Base-by-base conservation (phyloP, 371 early-diverging fungal species). In the Apophysomyces ossiformis region DNA sequence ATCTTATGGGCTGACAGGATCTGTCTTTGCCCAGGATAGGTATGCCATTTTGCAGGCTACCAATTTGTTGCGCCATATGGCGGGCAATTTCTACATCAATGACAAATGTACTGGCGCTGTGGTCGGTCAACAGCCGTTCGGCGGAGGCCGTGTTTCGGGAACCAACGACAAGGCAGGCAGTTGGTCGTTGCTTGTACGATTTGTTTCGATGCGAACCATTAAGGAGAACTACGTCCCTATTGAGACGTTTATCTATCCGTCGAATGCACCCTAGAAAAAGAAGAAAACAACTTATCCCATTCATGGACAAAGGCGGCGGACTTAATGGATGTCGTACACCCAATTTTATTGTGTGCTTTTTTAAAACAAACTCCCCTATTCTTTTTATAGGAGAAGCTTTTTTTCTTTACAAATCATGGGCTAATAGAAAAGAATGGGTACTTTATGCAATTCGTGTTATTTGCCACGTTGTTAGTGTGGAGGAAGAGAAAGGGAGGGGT, bases 31-130 rank as follows among this genome's bases (percentile, higher is more conserved):
- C 35, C 79, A 87, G 69, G 96, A 96, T 69, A 91, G 98, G 65
- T 77, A 83, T 60, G 92, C 94, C 6, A 81, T 94, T 60, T 78
- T 93, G 26, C 69, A 74, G 16, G 95, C 91, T 50, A 82, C 88
- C 69, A 89, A 92, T 73, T 75, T 83, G 64, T 87, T 99, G 65
- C 90, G 96, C 60, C 78, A 97, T 79, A 88, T 93, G 35, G 94
- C 96, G 6, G 99, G 99, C 58, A 99, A 99, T 90, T 97, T 99
- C 68, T 99, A 99, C 81, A 91, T 99, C 75, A 99, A 99, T 77
- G 99, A 99, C 85, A 99, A 99, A 82, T 94, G 90, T 74, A 98
- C 99, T 37, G 99, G 99, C 59, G 98, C 99, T 54, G 95, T 97
- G 43, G 98, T 98, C 38, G 98, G 96, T 63, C 99, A 98, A 79